Base-by-base conservation (phyloP, 2,329 filamentous ascomycete species). In the Arthroderma sp. region DNA sequence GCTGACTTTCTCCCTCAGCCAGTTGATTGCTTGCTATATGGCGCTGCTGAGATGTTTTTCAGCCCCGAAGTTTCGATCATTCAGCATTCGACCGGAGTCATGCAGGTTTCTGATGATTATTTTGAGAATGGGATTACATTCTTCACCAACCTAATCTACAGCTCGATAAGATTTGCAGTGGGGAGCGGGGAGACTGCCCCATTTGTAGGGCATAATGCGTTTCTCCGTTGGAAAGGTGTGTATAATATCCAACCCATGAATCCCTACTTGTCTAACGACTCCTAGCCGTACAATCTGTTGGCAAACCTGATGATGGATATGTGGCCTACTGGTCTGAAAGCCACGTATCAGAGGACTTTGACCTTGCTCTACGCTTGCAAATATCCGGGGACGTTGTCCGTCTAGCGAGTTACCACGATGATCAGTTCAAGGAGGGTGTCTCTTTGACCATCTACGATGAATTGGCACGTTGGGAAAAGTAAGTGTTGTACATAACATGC, bases 391-490 rank as follows among this genome's bases (percentile, higher is more conserved):
- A 81, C 59, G 70, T 77, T 32, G 75, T 85, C 38, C 79, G 83
- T 8, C 68, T 85, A 0, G 82, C 75, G 7, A 73, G 78, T 0
- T 86, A 84, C 63, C 76, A 80, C 44, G 74, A 75, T 32, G 74
- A 78, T 4, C 81, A 77, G 5, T 86, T 85, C 64, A 77, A 85
- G 55, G 84, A 89, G 60, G 84, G 85, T 51, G 84, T 89, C 44
- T 88, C 84, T 1, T 69, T 89, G 46, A 89, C 84, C 0, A 83
- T 89, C 6, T 87, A 89, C 58, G 84, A 89, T 62, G 85, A 89
- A 62, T 71, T 89, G 48, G 81, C 83, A 1, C 80, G 84, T 46
- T 89, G 85, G 84, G 84, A 89, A 58, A 89, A 89, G 64, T 57
- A 56, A 36, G 85, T 84, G 2, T 87, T 3, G 1, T n/a, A 15